Evolutionary conservation across 2,329 filamentous ascomycete species (phyloP).

Genomic region (Sclerotinia borealis): DNA sequence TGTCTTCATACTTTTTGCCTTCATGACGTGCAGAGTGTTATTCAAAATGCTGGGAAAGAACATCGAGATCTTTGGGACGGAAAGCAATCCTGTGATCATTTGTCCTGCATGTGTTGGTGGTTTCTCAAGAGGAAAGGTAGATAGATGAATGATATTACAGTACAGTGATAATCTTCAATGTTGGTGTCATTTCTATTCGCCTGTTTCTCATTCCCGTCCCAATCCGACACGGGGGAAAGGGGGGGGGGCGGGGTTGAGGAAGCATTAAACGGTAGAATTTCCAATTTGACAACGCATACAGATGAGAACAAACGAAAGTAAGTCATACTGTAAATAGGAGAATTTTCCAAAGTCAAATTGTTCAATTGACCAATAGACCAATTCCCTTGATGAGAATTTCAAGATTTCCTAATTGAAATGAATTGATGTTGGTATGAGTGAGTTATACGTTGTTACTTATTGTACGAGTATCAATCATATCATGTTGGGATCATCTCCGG

Average conservation of each 20-base stretch:
- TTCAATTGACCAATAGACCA: background rate
- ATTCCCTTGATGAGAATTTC: background rate
- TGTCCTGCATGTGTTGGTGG: background rate
- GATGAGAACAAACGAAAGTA: background rate
- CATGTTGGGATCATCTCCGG: background rate
- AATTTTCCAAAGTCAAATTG: background rate
- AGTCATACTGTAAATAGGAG: background rate
- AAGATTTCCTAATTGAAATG: background rate
- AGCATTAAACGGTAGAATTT: background rate
- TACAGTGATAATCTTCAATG: conserved; percentile 1
- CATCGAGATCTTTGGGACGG: conserved; percentile 7
- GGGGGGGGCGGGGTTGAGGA: background rate
- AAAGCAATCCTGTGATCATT: conserved; percentile 11
- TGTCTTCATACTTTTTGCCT: background rate
- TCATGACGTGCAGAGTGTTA: background rate
- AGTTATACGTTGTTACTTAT: too few species aligned
- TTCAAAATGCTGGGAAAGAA: background rate
- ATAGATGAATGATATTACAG: background rate
- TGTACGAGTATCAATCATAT: background rate
- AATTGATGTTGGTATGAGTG: background rate
- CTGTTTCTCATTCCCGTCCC: background rate
- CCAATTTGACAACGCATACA: conserved; percentile 13
- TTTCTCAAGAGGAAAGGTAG: background rate
- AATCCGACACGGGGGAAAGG: background rate
- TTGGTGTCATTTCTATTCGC: conserved; percentile 8